These are phyloP conservation scores for Ogataea angusta DNA, from an alignment of 805 yeast genomes.

Conservation along the genomic window DNA sequence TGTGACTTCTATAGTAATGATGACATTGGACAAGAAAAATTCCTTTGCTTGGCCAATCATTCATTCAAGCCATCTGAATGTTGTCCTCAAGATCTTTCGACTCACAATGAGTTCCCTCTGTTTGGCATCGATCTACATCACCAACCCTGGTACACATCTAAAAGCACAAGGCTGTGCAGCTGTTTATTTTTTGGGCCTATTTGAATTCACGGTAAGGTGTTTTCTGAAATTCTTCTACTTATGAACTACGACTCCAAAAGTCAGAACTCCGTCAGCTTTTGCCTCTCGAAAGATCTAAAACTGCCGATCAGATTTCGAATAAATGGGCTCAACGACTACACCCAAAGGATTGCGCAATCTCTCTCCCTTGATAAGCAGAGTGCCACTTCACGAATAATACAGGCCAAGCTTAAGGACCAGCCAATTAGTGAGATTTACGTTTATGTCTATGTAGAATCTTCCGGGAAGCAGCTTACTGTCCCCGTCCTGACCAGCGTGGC, in stretches of 20 bases:
- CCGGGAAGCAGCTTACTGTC: slow-evolving; percentile 23
- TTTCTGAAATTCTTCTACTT: too few species aligned
- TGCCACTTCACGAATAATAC: slow-evolving; percentile 15
- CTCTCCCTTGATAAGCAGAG: slow-evolving; percentile 4
- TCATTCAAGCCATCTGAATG: too few species aligned
- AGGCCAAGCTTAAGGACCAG: slow-evolving; percentile 17
- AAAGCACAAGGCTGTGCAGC: too few species aligned
- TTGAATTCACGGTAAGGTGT: too few species aligned
- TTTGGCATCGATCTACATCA: too few species aligned
- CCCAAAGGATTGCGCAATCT: slow-evolving; percentile 15
- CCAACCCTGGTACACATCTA: too few species aligned
- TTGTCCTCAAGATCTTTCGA: too few species aligned
- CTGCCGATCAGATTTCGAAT: slow-evolving; percentile 48
- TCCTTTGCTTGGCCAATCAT: too few species aligned
- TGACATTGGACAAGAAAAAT: too few species aligned
- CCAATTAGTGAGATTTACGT: slow-evolving; percentile 14
- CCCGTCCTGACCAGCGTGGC: slow-evolving; percentile 20
- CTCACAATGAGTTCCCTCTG: too few species aligned
- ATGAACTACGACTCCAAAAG: slow-evolving; percentile 24
- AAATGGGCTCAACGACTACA: slow-evolving; percentile 16
- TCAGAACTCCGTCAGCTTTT: slow-evolving; percentile 36
- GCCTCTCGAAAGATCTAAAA: slow-evolving; percentile 53
- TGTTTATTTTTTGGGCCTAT: too few species aligned
- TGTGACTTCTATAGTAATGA: too few species aligned
- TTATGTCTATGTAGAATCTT: slow-evolving; percentile 16